phyloP scores from a whole-genome alignment of 2,329 filamentous ascomycete genomes.

The Colletotrichum liaoningense region DNA sequence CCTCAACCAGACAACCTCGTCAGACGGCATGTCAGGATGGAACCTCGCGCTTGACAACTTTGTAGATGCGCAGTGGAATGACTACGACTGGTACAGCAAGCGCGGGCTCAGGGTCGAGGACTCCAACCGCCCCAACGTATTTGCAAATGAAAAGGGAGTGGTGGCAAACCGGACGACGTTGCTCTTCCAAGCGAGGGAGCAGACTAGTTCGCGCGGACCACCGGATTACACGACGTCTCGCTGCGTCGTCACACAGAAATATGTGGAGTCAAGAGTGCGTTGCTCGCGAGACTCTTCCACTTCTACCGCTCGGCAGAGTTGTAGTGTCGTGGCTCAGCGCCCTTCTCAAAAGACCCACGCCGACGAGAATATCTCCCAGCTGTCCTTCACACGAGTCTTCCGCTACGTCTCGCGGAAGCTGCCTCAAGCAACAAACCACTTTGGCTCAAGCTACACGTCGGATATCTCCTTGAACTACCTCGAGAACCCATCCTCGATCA shows the following conservation, averaged over 20 bases:
- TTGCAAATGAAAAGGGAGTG: not conserved
- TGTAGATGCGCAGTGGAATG: not conserved
- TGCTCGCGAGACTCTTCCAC: conserved; percentile 5
- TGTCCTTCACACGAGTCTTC: conserved; percentile 1
- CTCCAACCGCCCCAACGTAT: not conserved
- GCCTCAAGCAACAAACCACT: not conserved
- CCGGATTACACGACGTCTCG: not conserved
- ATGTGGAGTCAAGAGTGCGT: conserved; percentile 17
- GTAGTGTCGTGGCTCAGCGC: conserved; percentile 8
- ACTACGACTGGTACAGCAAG: not conserved
- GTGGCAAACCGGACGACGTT: conserved; percentile 9
- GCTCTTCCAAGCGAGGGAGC: not conserved
- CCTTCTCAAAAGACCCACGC: conserved; percentile 6
- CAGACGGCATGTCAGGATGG: not conserved
- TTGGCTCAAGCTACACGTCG: not conserved
- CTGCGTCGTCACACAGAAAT: conserved; percentile 17
- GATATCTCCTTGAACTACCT: conserved; percentile 13
- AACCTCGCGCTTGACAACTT: conserved; percentile 16
- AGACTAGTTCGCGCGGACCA: not conserved
- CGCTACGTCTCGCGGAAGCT: conserved; percentile 2
- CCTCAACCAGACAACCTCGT: not conserved
- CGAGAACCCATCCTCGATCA: not conserved
- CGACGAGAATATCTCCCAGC: conserved; percentile 1
- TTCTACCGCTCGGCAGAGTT: not conserved
- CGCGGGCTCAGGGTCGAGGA: not conserved